Conservation (phyloP, 1,284 basidiomycete species). For the Rhodotorula sp. region DNA sequence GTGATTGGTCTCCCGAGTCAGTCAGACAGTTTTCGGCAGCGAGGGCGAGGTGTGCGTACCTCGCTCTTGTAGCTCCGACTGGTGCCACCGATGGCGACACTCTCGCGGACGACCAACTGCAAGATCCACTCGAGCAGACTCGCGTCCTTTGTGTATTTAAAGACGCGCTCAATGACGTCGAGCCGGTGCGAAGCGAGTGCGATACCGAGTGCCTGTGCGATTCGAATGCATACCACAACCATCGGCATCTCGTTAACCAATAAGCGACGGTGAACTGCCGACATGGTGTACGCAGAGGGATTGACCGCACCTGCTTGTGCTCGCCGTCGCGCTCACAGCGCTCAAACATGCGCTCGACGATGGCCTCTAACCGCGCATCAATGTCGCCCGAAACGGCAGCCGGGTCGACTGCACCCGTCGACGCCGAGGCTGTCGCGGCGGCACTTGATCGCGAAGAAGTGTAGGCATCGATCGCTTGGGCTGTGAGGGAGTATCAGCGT, state of each 20-base stretch:
- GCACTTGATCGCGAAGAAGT: conserved; percentile 58
- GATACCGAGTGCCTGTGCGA: conserved; percentile 79
- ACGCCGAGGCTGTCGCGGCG: conserved; percentile 59
- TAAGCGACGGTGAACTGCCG: not conserved
- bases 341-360: conserved; percentile 82
- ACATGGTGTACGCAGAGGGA: too few relatives aligned
- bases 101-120: conserved; percentile 53
- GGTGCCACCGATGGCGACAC: conserved; percentile 25
- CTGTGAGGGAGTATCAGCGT: conserved; percentile 51
- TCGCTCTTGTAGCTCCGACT: conserved; percentile 67
- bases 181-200: conserved; percentile 83
- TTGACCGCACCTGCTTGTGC: conserved; percentile 71
- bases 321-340: conserved; percentile 81
- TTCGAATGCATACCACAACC: not conserved
- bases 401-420: conserved; percentile 59
- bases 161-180: conserved; percentile 68
- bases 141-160: conserved; percentile 61
- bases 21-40: too few relatives aligned
- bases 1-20: not conserved
- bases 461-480: conserved; percentile 90
- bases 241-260: too few relatives aligned
- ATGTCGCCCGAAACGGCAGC: not conserved
- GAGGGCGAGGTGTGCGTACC: conserved; percentile 51
- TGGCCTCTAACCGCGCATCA: conserved; percentile 61
- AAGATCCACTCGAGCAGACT: conserved; percentile 82